Evolutionary conservation across 345 rosid genomes (phyloP).

Genomic region (Bruguiera gymnorhiza): DNA sequence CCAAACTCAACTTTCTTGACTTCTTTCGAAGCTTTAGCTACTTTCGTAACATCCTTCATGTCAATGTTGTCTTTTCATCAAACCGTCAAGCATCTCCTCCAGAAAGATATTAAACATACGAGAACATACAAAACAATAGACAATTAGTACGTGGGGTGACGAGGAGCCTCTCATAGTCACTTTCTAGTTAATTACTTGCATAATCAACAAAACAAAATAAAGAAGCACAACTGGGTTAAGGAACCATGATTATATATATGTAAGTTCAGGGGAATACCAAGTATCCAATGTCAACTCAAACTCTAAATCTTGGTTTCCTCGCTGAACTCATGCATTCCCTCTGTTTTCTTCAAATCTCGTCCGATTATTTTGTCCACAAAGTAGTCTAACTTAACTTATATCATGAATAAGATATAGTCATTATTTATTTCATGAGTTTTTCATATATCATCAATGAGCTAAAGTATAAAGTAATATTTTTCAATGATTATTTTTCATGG

Average conservation of each 20-base stretch:
- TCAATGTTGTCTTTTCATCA: conserved; percentile 70
- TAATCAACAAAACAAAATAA: not conserved
- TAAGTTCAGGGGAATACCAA: conserved; percentile 44
- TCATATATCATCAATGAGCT: too few species aligned
- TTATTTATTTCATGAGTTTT: too few species aligned
- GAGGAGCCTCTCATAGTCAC: not conserved
- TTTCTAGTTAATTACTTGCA: not conserved
- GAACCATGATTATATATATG: not conserved
- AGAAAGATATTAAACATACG: not conserved
- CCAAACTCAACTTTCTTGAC: conserved; percentile 72
- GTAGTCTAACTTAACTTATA: too few species aligned
- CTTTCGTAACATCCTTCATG: conserved; percentile 58
- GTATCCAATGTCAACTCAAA: conserved; percentile 86
- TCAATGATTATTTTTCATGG: too few species aligned
- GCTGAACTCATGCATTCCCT: too few species aligned
- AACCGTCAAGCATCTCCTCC: conserved; percentile 83
- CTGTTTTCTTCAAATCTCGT: too few species aligned
- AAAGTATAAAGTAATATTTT: too few species aligned
- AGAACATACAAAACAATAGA: not conserved
- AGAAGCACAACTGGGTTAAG: not conserved
- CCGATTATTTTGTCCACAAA: too few species aligned
- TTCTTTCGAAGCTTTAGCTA: conserved; percentile 70
- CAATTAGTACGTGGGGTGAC: not conserved
- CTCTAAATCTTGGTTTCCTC: conserved; percentile 55
- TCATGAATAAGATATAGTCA: too few species aligned